Base-by-base conservation (phyloP, 1,139 yeast species). In the Pichia sp. region DNA sequence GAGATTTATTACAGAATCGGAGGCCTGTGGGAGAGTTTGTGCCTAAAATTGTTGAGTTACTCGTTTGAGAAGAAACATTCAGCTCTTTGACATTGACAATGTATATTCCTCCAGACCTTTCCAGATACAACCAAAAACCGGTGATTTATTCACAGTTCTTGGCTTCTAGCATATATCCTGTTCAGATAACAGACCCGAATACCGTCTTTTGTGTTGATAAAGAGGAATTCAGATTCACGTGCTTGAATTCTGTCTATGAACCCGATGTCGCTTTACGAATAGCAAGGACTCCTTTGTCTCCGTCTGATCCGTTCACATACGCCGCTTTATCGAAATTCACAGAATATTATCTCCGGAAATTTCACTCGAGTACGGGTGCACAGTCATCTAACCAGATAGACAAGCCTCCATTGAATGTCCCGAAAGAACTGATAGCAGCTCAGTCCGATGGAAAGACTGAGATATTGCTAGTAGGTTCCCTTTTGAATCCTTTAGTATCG, bases 391-490 rank as follows among this genome's bases (percentile, higher is more conserved):
- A 64, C 47, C 62, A 58, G 58, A 62, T 60, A 56, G 67, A 54
- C 62, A 69, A 53, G 49, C 66, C 67, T 1, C 55, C 62, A 5
- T 50, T 64, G 16, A 56, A 60, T 7, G 59, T 63, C 8, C 70
- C 67, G 29, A 64, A 62, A 1, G 75, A 73, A 53, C 63, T 68
- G 6, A 70, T 72, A 38, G 72, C 71, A 4, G 67, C 71, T 49
- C 81, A 78, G 47, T 60, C 64, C 0, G 81, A 80, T 45, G 68
- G 66, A 3, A 67, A 66, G 47, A 58, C 67, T 0, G 74, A 71
- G 11, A 74, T 76, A 23, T 62, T 79, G 61, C 83, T 81, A 47
- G 74, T 81, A 36, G 86, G 84, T 0, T 82, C 85, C 47, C 75
- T 75, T 51, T 73, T 81, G 32, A 80, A 80, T 58, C 81, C 85